Percentiles rank a stretch among this genome's conserved stretches.
Conservation (phyloP, 2,329 filamentous ascomycete species). For the Elsinoe fawcettii region DNA sequence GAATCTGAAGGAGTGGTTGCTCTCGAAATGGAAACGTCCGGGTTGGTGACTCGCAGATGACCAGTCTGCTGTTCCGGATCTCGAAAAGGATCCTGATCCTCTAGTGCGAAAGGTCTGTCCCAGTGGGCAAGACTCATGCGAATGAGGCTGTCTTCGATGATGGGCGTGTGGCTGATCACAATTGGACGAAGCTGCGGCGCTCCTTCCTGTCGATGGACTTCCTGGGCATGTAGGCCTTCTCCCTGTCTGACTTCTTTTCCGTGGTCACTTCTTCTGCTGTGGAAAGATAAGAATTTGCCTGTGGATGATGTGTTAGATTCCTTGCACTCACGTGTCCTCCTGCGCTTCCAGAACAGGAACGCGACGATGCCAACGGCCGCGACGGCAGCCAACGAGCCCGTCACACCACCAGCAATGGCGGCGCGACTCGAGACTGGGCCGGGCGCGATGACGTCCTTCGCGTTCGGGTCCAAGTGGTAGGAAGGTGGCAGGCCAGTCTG, state of each 20-base stretch:
- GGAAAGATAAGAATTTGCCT: not conserved
- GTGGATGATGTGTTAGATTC: slow-evolving; percentile 1
- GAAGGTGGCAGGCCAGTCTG: slow-evolving; percentile 6
- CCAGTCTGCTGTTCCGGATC: slow-evolving; percentile 24
- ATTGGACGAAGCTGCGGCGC: slow-evolving; percentile 1
- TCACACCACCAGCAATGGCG: slow-evolving; percentile 17
- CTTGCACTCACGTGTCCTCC: slow-evolving; percentile 14
- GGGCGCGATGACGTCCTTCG: slow-evolving; percentile 2
- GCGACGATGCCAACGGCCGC: slow-evolving; percentile 13
- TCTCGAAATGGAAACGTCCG: slow-evolving; percentile 20
- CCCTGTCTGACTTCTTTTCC: slow-evolving; percentile 7
- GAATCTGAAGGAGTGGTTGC: slow-evolving; percentile 12
- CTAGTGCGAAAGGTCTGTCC: slow-evolving; percentile 27
- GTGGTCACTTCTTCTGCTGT: slow-evolving; percentile 13
- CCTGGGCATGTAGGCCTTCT: slow-evolving; percentile 11
- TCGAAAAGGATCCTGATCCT: slow-evolving; percentile 25
- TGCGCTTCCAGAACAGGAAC: slow-evolving; percentile 15
- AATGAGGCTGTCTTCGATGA: slow-evolving; percentile 29
- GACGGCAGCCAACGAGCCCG: slow-evolving; percentile 16
- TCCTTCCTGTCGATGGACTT: slow-evolving; percentile 6
- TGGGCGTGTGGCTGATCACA: slow-evolving; percentile 8
- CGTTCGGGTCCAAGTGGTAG: slow-evolving; percentile 10
- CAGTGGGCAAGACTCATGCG: slow-evolving; percentile 29
- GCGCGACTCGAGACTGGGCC: slow-evolving; percentile 4
- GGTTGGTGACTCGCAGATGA: slow-evolving; percentile 28